Percentiles rank a stretch among this genome's conserved stretches.
phyloP scores from a whole-genome alignment of 192 early-diverging fungal genomes.

The Backusella luteola region DNA sequence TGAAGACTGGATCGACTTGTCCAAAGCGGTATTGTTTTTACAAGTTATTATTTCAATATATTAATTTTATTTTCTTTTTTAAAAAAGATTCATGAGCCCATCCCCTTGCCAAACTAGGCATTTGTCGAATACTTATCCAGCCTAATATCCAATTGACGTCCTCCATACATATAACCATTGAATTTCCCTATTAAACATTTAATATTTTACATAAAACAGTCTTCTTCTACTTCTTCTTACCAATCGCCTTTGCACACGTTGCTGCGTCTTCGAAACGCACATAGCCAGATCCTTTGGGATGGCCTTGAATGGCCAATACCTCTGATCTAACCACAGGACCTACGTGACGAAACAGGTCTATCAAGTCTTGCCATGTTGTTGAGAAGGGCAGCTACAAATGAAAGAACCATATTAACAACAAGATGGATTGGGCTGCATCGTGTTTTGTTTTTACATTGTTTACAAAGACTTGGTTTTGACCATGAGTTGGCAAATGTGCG shows the following conservation, averaged over 20 bases:
- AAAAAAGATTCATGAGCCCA: neutral
- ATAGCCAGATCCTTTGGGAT: constrained; percentile 54
- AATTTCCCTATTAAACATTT: constrained; percentile 40
- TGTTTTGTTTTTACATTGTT: constrained; percentile 33
- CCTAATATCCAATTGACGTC: constrained; percentile 44
- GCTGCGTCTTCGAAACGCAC: constrained; percentile 51
- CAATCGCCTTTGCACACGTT: constrained; percentile 52
- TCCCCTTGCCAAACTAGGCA: neutral
- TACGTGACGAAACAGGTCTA: constrained; percentile 52
- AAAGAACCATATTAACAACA: neutral
- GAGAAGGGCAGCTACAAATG: constrained; percentile 48
- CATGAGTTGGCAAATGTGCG: constrained; percentile 28
- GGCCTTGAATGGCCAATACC: constrained; percentile 47
- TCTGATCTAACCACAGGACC: constrained; percentile 50
- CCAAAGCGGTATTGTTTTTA: neutral
- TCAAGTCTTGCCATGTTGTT: constrained; percentile 57
- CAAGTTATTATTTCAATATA: neutral
- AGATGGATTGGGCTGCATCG: too few relatives aligned
- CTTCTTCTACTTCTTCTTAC: constrained; percentile 14
- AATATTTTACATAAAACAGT: neutral
- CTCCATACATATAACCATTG: constrained; percentile 52
- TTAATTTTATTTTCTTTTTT: neutral
- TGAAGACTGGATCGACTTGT: constrained; percentile 2
- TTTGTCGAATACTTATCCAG: constrained; percentile 26
- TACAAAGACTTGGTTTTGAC: constrained; percentile 43